Conservation (phyloP, 78 protist genomes). For the Trichosphaerium sp. region DNA sequence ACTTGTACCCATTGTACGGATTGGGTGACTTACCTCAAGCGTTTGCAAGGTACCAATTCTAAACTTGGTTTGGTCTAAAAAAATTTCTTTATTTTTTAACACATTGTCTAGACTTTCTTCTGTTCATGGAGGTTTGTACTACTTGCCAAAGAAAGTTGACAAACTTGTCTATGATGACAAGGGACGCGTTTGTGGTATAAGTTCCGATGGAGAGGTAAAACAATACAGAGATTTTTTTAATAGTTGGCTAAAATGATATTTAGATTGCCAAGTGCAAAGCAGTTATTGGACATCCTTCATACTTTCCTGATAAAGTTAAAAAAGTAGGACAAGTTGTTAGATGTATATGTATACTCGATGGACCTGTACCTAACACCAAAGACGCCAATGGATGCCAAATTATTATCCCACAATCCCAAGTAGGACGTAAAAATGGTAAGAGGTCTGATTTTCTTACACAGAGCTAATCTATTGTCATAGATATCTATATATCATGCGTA, state of each 20-base stretch:
- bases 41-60: slow-evolving; percentile 62
- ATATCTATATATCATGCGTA: slow-evolving; percentile 81
- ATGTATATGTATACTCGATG: slow-evolving; percentile 83
- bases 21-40: slow-evolving; percentile 91
- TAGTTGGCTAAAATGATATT: background rate
- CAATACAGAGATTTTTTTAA: too few relatives aligned
- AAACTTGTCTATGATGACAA: slow-evolving; percentile 65
- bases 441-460: background rate
- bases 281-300: slow-evolving; percentile 91
- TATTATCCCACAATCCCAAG: slow-evolving; percentile 87
- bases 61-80: too few relatives aligned
- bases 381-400: slow-evolving; percentile 69
- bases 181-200: slow-evolving; percentile 79
- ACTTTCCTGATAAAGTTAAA: slow-evolving; percentile 86
- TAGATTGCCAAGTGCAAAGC: slow-evolving; percentile 37
- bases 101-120: slow-evolving; percentile 78
- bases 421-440: slow-evolving; percentile 50
- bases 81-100: too few relatives aligned
- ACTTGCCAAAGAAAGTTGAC: slow-evolving; percentile 84
- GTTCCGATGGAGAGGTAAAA: slow-evolving; percentile 62
- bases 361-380: slow-evolving; percentile 76
- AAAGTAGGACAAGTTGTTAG: slow-evolving; percentile 73
- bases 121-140: slow-evolving; percentile 97
- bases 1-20: slow-evolving; percentile 97
- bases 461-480: slow-evolving; percentile 9